Base-by-base conservation (phyloP, 345 rosid genomes). In the Eucalyptus cloeziana region DNA sequence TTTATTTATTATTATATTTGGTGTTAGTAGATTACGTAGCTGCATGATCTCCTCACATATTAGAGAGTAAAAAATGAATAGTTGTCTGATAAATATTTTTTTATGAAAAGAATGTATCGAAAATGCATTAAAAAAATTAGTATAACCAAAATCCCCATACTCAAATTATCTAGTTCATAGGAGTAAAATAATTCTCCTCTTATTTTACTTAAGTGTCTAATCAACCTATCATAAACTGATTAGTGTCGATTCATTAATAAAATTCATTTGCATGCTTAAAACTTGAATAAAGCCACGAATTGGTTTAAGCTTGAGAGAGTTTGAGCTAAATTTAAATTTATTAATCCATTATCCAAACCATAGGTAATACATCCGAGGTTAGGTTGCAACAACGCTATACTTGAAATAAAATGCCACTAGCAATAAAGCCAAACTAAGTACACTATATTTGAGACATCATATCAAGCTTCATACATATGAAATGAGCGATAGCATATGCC, bases 131-230 rank as follows among this genome's bases (percentile, higher is more conserved):
- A 37, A 37, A 37, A 37, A 37, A 37, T 37, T 37, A 37, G 37
- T 37, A 37, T 37, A 37, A 52, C 2, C 0, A 52, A 52, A 52
- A 52, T 52, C 10, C 2, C 10, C 0, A 7, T 52, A 52, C 24
- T 1, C 56, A 52, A 52, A 52, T 52, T 52, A 52, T 52, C 0
- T 52, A 0, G 24, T 52, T 52, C 2, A 1, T 52, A 52, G 2
- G 10, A 3, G 4, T 52, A 52, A 52, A 52, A 52, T 52, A 19
- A 52, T 7, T 7, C 0, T 52, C 4, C 0, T 52, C 1, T 7
- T 52, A 19, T 52, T 52, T 52, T 52, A 52, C 4, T 52, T 19
- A 17, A 4, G 0, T 52, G 4, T 52, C 4, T 52, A 52, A 52
- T 19, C 0, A 0, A 52, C 2, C 1, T 52, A 52, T 7, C 0